phyloP scores from a whole-genome alignment of 768 basidiomycete species.

The Suillus clintonianus region DNA sequence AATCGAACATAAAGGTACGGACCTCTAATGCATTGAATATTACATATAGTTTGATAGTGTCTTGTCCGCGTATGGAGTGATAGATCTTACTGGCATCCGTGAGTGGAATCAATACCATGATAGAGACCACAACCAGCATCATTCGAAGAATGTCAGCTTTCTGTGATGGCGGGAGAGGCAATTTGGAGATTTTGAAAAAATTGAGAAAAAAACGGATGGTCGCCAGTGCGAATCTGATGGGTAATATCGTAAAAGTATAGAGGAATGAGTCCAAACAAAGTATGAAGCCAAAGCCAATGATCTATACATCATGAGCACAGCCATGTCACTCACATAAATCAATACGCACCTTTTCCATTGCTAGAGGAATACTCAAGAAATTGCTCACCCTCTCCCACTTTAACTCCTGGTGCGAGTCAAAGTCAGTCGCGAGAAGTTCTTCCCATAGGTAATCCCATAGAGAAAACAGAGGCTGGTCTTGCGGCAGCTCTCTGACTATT shows the following conservation, averaged over 20 bases:
- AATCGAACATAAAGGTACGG: slow-evolving; percentile 25
- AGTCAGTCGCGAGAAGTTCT: slow-evolving; percentile 89
- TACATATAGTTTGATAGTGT: slow-evolving; percentile 98
- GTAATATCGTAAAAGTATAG: slow-evolving; percentile 96
- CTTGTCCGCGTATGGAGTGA: slow-evolving; percentile 95
- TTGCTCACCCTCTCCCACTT: slow-evolving; percentile 98
- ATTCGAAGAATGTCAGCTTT: slow-evolving; percentile 91
- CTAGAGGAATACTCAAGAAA: slow-evolving; percentile 88
- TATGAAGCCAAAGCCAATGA: slow-evolving; percentile 88
- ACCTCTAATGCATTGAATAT: slow-evolving; percentile 99
- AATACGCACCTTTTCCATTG: slow-evolving; percentile 84
- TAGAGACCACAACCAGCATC: slow-evolving; percentile 71
- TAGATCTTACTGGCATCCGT: slow-evolving; percentile 98
- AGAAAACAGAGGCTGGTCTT: slow-evolving; percentile 61
- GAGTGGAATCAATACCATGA: slow-evolving; percentile 73
- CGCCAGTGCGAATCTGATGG: slow-evolving; percentile 80
- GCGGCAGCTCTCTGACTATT: slow-evolving; percentile 13
- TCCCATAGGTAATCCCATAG: slow-evolving; percentile 92
- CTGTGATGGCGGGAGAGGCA: slow-evolving; percentile 78
- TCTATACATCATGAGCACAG: slow-evolving; percentile 45
- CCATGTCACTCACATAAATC: not conserved
- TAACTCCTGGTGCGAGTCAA: slow-evolving; percentile 90
- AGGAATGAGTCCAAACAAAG: slow-evolving; percentile 96
- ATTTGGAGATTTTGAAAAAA: slow-evolving; percentile 48
- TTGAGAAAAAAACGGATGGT: slow-evolving; percentile 55